These are phyloP conservation scores for Dendrobium nobile DNA, from an alignment of 106 monocot genomes.

Conservation along the genomic window DNA sequence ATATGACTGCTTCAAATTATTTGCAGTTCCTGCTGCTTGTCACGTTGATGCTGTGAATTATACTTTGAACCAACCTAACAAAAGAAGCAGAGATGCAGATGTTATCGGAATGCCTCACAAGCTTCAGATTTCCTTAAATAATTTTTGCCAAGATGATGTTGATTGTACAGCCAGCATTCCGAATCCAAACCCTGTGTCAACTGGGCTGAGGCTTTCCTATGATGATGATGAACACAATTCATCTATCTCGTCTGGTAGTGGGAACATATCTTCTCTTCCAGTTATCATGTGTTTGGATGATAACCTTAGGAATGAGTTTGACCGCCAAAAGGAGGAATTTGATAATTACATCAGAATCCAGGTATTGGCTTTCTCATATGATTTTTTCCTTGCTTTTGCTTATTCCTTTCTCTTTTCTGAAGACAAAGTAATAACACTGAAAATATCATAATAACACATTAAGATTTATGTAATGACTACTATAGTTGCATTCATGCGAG, in stretches of 20 bases:
- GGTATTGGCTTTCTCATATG: slow-evolving; percentile 22
- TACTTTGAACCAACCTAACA: slow-evolving; percentile 22
- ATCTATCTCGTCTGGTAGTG: slow-evolving; percentile 39
- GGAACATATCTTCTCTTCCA: slow-evolving; percentile 32
- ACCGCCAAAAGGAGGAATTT: slow-evolving; percentile 52
- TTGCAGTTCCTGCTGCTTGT: slow-evolving; percentile 3
- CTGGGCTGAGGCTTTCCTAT: slow-evolving; percentile 51
- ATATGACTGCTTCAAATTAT: neutral
- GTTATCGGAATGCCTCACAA: slow-evolving; percentile 29
- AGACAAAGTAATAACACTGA: neutral
- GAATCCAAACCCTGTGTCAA: slow-evolving; percentile 48
- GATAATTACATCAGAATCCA: slow-evolving; percentile 43
- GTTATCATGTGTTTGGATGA: slow-evolving; percentile 29
- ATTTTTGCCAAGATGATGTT: slow-evolving; percentile 18
- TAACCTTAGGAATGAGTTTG: slow-evolving; percentile 35
- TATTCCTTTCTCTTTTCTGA: neutral
- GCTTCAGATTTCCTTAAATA: slow-evolving; percentile 53
- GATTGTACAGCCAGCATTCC: slow-evolving; percentile 16
- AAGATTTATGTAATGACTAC: too few species aligned
- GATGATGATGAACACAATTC: slow-evolving; percentile 62
- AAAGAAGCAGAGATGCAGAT: slow-evolving; percentile 37
- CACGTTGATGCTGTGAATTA: neutral
- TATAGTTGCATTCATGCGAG: neutral
- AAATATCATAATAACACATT: too few species aligned
- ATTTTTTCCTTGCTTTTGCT: neutral